These are phyloP conservation scores for Ceratobasidium sp. DNA, from an alignment of 1,284 basidiomycete species.

Conservation along the genomic window DNA sequence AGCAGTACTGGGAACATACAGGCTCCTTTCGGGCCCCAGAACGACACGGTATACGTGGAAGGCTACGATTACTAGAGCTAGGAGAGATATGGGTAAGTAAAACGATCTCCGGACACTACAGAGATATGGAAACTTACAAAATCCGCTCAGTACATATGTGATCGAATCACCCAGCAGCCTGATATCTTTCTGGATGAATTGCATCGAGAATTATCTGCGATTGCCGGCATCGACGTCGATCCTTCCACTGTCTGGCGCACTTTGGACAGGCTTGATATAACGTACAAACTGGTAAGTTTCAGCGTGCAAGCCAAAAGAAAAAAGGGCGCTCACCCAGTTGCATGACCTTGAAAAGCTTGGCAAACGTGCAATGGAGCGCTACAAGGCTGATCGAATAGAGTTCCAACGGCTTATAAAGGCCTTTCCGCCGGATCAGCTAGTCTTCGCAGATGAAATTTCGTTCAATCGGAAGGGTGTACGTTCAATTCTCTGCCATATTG, in stretches of 20 bases:
- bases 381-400: slow-evolving; percentile 2
- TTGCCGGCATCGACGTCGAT: not conserved
- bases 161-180: not conserved
- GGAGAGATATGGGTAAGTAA: not conserved
- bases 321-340: too few relatives aligned
- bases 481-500: too few relatives aligned
- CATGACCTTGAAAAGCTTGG: too few relatives aligned
- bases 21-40: not conserved
- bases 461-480: slow-evolving; percentile 17
- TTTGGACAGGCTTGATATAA: not conserved
- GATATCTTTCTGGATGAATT: slow-evolving; percentile 11
- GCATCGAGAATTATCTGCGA: not conserved
- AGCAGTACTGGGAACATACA: not conserved
- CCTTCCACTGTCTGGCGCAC: not conserved
- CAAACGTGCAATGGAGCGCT: slow-evolving; percentile 6
- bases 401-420: not conserved
- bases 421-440: slow-evolving; percentile 34
- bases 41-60: not conserved
- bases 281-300: slow-evolving; percentile 15
- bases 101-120: not conserved
- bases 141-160: not conserved
- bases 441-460: slow-evolving; percentile 49
- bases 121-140: not conserved
- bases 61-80: not conserved
- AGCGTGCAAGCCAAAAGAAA: too few relatives aligned